Evolutionary conservation across 2,329 filamentous ascomycete species (phyloP), one percentile per base, ranked within the genome.

Genomic region (Canariomyces notabilis): DNA sequence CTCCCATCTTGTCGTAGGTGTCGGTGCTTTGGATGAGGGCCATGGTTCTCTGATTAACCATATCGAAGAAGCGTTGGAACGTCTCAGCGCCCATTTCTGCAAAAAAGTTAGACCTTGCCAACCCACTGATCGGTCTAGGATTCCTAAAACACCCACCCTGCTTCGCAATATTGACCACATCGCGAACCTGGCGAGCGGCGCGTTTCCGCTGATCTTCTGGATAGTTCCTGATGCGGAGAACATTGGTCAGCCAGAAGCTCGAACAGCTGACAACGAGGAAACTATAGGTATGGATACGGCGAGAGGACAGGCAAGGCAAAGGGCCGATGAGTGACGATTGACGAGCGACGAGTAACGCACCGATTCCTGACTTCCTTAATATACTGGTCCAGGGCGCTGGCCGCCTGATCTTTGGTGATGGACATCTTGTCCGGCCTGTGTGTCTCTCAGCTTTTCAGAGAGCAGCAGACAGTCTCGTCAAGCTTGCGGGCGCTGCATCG

Each of bases 1-100:
- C 94, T 52, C 90, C 93, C 46, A 96, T 82, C 48, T 89, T 85
- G 64, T 98, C 93, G 58, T 84, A 82, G 5, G 88, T 85, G 64
- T 95, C 90, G 69, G 80, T 85, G 53, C 89, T 87, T 64, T 91
- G 88, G 38, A 89, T 89, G 55, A 97, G 67, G 32, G 69, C 68
- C 21, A 76, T 80, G 34, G 80, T 78, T 49, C 72, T 74, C 50
- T 72, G 73, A 56, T 80, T 79, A 42, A 82, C 74, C 19, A 67
- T 65, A 51, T 73, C 75, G 63, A 79, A 80, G 55, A 81, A 79
- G 31, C 64, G 54, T 34, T 69, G 67, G 67, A 97, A 97, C 53
- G 85, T 82, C 61, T 93, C 89, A 43, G 85, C 77, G 19, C 80
- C 79, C 62, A 93, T 79, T 68, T 97, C 93, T 80, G 51, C 22